Conservation (phyloP, 768 basidiomycete genomes). For the Fibroporia radiculosa region DNA sequence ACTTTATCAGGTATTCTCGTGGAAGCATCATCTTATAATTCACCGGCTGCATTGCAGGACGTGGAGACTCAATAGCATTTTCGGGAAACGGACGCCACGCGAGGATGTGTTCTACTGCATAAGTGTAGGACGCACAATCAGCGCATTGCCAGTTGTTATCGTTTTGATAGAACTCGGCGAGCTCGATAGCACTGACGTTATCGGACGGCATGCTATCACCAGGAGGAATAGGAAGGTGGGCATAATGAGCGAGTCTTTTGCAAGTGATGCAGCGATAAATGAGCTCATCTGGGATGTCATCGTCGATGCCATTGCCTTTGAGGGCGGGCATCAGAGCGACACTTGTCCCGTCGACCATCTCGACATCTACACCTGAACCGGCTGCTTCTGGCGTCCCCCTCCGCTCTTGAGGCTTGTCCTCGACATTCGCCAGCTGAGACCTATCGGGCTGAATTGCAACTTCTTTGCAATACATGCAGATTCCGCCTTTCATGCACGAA, state of each 20-base stretch:
- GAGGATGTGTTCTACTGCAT: conserved; percentile 73
- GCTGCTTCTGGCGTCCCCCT: background rate
- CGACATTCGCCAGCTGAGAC: background rate
- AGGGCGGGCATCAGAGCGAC: conserved; percentile 9
- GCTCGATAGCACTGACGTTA: conserved; percentile 22
- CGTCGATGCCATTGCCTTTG: conserved; percentile 13
- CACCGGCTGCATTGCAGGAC: conserved; percentile 30
- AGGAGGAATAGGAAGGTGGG: conserved; percentile 50
- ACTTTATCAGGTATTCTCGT: conserved; percentile 93
- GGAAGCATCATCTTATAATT: conserved; percentile 58
- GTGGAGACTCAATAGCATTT: conserved; percentile 47
- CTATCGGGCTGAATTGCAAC: conserved; percentile 42
- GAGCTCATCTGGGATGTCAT: conserved; percentile 31
- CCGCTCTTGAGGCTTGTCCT: background rate
- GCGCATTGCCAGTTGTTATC: conserved; percentile 58
- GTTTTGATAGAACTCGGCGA: conserved; percentile 58
- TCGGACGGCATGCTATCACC: conserved; percentile 19
- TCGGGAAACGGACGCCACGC: conserved; percentile 85
- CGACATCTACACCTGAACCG: conserved; percentile 20
- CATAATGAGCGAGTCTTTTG: conserved; percentile 78
- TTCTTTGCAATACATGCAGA: conserved; percentile 72
- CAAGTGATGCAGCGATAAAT: conserved; percentile 81
- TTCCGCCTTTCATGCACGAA: conserved; percentile 63
- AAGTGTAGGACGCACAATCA: conserved; percentile 69
- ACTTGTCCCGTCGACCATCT: conserved; percentile 27